Conservation (phyloP, 163 green algal genomes). For the Smithsoniella earleae region DNA sequence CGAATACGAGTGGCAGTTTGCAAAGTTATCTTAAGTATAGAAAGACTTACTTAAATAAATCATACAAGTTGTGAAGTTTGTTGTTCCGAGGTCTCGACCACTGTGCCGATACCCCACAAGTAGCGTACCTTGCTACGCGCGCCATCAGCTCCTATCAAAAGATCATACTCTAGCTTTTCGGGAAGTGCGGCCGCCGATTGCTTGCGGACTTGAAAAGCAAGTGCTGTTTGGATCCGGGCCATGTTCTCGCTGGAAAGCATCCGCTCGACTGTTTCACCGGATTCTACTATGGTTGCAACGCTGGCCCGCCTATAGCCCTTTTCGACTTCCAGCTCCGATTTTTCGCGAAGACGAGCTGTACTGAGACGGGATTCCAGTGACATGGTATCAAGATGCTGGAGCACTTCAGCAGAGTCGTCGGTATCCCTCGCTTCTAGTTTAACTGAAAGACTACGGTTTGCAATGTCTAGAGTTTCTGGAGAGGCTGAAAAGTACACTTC, state of each 20-base stretch:
- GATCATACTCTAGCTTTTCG: slow-evolving; percentile 37
- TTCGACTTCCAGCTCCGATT: background rate
- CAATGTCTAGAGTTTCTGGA: background rate
- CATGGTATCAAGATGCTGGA: too few relatives aligned
- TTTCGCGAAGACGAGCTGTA: too few relatives aligned
- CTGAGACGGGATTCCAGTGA: background rate
- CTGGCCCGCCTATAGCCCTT: background rate
- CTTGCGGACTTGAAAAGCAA: background rate
- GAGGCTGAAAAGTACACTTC: background rate
- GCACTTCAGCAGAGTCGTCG: slow-evolving; percentile 10
- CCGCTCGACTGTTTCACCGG: background rate
- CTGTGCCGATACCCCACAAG: too few relatives aligned
- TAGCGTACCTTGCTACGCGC: slow-evolving; percentile 34
- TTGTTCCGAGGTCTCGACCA: too few relatives aligned
- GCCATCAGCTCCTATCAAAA: slow-evolving; percentile 46
- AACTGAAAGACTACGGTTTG: background rate
- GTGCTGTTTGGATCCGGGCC: slow-evolving; percentile 4
- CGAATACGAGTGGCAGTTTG: too few relatives aligned
- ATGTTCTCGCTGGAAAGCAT: slow-evolving; percentile 19
- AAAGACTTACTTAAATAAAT: too few relatives aligned
- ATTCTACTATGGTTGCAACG: background rate
- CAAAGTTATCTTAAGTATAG: too few relatives aligned
- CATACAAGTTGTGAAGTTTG: too few relatives aligned
- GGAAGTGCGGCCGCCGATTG: background rate
- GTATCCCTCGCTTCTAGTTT: background rate